Evolutionary conservation across 805 yeast genomes (phyloP).

Genomic region (Sporopachydermia lactativora): DNA sequence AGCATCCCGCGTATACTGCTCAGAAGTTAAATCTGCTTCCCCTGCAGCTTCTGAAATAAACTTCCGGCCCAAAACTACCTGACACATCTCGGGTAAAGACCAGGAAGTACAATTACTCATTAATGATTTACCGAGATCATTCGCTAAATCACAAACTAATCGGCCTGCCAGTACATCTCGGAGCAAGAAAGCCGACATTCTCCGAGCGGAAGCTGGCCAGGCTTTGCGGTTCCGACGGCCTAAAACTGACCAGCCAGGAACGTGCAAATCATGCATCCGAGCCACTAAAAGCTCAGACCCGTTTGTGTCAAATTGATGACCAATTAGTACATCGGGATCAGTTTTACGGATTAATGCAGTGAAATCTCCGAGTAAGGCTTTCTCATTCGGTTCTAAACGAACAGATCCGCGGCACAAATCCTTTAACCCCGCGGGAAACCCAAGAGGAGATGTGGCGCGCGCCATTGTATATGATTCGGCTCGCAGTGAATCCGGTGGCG

Average conservation of each 20-base stretch:
- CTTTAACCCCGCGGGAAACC: slow-evolving; percentile 62
- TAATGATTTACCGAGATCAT: slow-evolving; percentile 88
- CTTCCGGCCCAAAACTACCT: slow-evolving; percentile 52
- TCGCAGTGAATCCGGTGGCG: slow-evolving; percentile 52
- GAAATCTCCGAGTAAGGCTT: slow-evolving; percentile 57
- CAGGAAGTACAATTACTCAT: slow-evolving; percentile 88
- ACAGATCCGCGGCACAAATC: slow-evolving; percentile 30
- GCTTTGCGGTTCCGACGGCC: slow-evolving; percentile 69
- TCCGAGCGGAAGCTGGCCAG: slow-evolving; percentile 61
- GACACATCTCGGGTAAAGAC: slow-evolving; percentile 88
- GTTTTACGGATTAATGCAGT: slow-evolving; percentile 53
- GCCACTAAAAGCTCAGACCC: slow-evolving; percentile 71
- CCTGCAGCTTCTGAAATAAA: slow-evolving; percentile 31
- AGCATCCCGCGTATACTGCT: slow-evolving; percentile 54
- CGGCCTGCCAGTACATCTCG: slow-evolving; percentile 75
- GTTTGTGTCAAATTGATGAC: slow-evolving; percentile 72
- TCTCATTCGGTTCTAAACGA: slow-evolving; percentile 57
- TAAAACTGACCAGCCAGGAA: slow-evolving; percentile 64
- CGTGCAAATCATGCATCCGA: slow-evolving; percentile 60
- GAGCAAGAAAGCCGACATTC: slow-evolving; percentile 27
- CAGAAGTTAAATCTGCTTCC: slow-evolving; percentile 62
- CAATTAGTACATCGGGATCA: slow-evolving; percentile 90
- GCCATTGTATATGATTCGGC: slow-evolving; percentile 55
- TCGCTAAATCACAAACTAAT: slow-evolving; percentile 80
- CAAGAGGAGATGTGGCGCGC: slow-evolving; percentile 45